phyloP scores from a whole-genome alignment of 352 stramenopile species.

The Lagenidium giganteum region DNA sequence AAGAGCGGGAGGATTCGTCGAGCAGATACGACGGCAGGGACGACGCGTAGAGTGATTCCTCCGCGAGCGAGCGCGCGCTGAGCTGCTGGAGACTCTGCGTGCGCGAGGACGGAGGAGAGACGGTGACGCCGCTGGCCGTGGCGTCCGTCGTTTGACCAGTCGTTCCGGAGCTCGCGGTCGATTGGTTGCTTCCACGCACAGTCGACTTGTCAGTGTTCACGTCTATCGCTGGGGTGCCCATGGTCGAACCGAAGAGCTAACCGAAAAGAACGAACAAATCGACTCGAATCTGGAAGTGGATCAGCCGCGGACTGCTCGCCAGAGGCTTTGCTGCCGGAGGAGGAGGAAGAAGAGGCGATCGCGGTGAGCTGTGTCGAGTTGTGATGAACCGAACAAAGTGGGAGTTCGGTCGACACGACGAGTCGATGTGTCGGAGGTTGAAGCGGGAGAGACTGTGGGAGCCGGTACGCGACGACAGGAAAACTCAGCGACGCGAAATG shows the following conservation, averaged over 20 bases:
- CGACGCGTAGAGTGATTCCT: slow-evolving; percentile 4
- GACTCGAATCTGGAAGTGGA: slow-evolving; percentile 17
- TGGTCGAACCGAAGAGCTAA: slow-evolving; percentile 7
- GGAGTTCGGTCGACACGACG: too few species aligned
- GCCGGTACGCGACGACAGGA: too few species aligned
- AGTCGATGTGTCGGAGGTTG: too few species aligned
- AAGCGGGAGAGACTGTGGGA: too few species aligned
- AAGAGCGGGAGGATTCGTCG: too few species aligned
- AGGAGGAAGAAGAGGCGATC: too few species aligned
- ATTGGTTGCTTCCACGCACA: slow-evolving; percentile 14
- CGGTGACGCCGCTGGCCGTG: slow-evolving; percentile 16
- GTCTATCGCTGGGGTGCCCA: slow-evolving; percentile 9
- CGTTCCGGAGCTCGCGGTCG: slow-evolving; percentile 10
- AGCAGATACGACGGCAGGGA: slow-evolving; percentile 9
- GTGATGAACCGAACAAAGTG: too few species aligned
- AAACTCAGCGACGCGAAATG: too few species aligned
- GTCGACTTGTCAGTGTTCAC: slow-evolving; percentile 1
- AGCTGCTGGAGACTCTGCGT: slow-evolving; percentile 5
- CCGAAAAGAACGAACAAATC: slow-evolving; percentile 4
- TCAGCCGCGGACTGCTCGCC: not conserved
- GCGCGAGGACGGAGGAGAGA: slow-evolving; percentile 12
- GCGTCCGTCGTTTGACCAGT: slow-evolving; percentile 8
- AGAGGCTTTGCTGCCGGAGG: too few species aligned
- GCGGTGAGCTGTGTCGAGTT: too few species aligned
- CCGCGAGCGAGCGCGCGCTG: slow-evolving; percentile 4